Conservation (phyloP, 345 rosid genomes). For the Lumnitzera racemosa region DNA sequence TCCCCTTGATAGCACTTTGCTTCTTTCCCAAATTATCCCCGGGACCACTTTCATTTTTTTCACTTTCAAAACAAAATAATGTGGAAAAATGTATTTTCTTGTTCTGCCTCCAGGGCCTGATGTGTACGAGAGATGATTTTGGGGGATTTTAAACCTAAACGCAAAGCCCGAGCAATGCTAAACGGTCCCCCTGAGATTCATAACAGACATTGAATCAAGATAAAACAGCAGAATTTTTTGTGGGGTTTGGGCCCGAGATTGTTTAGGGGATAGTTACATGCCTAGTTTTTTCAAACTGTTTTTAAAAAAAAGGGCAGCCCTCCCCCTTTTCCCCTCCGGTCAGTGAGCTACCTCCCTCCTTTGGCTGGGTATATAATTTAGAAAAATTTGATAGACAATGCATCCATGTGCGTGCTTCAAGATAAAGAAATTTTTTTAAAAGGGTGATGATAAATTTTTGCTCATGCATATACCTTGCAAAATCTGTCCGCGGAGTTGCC, state of each 20-base stretch:
- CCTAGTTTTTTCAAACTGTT: no score
- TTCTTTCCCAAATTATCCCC: no score
- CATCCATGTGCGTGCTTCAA: no score
- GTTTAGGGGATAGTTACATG: no score
- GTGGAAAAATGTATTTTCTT: neutral
- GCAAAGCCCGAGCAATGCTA: conserved; percentile 93
- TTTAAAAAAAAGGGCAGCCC: neutral
- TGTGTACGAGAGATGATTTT: conserved; percentile 89
- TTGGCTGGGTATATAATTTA: no score
- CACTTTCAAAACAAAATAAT: neutral
- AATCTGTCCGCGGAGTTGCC: no score
- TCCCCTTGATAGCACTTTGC: neutral
- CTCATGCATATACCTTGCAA: no score
- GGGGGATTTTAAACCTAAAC: conserved; percentile 82
- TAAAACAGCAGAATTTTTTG: neutral
- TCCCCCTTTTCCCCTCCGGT: neutral
- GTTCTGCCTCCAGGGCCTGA: conserved; percentile 54
- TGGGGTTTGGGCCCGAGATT: no score
- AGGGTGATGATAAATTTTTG: no score
- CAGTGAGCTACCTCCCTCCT: neutral
- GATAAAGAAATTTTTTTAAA: no score
- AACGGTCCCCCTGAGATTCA: conserved; percentile 80
- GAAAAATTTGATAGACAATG: no score
- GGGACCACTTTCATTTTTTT: neutral
- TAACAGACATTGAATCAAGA: conserved; percentile 44